Evolutionary conservation across 805 yeast genomes (phyloP).

Genomic region (Starmerella bombicola): DNA sequence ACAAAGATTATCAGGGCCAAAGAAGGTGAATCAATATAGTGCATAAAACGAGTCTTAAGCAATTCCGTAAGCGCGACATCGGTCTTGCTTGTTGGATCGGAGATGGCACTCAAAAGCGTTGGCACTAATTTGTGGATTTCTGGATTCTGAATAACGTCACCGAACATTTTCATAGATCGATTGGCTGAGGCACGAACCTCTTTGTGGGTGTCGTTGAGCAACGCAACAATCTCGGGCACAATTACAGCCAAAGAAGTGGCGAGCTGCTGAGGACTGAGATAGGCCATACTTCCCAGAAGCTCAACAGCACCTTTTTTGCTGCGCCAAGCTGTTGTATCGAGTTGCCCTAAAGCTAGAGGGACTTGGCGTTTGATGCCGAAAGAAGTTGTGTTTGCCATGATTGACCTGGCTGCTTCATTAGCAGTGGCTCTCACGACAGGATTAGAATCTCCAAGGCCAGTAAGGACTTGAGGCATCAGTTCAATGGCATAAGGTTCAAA

Average conservation of each 20-base stretch:
- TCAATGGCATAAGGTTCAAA: constrained; percentile 95
- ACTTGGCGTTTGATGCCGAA: constrained; percentile 83
- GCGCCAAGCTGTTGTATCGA: constrained; percentile 90
- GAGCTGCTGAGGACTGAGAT: constrained; percentile 84
- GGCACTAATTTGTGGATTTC: constrained; percentile 92
- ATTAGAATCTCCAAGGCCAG: constrained; percentile 70
- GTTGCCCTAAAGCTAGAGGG: constrained; percentile 75
- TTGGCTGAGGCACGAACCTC: constrained; percentile 96
- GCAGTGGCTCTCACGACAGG: constrained; percentile 86
- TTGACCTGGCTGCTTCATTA: constrained; percentile 67
- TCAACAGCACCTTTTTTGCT: constrained; percentile 95
- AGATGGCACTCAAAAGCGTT: constrained; percentile 74
- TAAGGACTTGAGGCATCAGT: constrained; percentile 66
- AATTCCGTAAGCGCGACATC: constrained; percentile 77
- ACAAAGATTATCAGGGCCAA: constrained; percentile 90
- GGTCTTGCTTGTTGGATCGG: constrained; percentile 86
- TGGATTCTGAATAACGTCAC: constrained; percentile 94
- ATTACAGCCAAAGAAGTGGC: constrained; percentile 79
- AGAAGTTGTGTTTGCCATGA: constrained; percentile 85
- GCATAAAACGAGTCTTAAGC: constrained; percentile 85
- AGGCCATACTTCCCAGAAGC: constrained; percentile 93
- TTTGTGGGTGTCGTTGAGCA: constrained; percentile 86
- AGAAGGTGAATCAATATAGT: constrained; percentile 96
- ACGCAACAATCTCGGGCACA: constrained; percentile 94
- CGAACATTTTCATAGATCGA: constrained; percentile 73